These are phyloP conservation scores for Nakazawaea peltata DNA, from an alignment of 805 yeast genomes.

Conservation along the genomic window DNA sequence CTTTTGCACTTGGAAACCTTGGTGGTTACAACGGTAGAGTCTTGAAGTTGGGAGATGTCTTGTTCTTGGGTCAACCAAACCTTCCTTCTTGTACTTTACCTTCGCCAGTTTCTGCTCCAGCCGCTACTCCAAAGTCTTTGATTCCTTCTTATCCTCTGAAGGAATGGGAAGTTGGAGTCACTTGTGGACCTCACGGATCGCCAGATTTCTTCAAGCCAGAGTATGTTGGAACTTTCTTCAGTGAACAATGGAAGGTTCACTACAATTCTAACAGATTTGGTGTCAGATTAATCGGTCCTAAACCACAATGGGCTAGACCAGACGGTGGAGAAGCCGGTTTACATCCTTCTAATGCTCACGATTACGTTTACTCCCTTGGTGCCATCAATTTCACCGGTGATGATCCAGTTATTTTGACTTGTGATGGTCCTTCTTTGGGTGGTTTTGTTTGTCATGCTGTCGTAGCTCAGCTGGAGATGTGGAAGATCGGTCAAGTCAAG, in stretches of 20 bases:
- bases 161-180: slow-evolving; percentile 83
- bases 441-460: slow-evolving; percentile 97
- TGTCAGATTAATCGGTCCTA: slow-evolving; percentile 89
- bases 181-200: slow-evolving; percentile 96
- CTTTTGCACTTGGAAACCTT: slow-evolving; percentile 86
- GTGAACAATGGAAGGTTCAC: slow-evolving; percentile 85
- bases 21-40: slow-evolving; percentile 96
- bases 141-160: slow-evolving; percentile 47
- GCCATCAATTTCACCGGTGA: slow-evolving; percentile 98
- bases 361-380: slow-evolving; percentile 92
- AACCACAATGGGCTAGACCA: slow-evolving; percentile 91
- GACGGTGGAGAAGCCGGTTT: slow-evolving; percentile 98
- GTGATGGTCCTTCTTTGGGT: slow-evolving; percentile 97
- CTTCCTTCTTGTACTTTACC: slow-evolving; percentile 64
- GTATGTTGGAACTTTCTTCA: slow-evolving; percentile 67
- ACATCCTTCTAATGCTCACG: slow-evolving; percentile 98
- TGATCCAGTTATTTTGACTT: slow-evolving; percentile 93
- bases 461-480: slow-evolving; percentile 91
- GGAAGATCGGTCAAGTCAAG: slow-evolving; percentile 97
- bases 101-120: slow-evolving; percentile 60
- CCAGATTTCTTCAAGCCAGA: slow-evolving; percentile 88
- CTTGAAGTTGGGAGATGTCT: slow-evolving; percentile 85
- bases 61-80: slow-evolving; percentile 76
- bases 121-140: slow-evolving; percentile 42
- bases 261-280: slow-evolving; percentile 97